phyloP scores from a whole-genome alignment of 2,329 filamentous ascomycete genomes.

The Talaromyces verruculosus region DNA sequence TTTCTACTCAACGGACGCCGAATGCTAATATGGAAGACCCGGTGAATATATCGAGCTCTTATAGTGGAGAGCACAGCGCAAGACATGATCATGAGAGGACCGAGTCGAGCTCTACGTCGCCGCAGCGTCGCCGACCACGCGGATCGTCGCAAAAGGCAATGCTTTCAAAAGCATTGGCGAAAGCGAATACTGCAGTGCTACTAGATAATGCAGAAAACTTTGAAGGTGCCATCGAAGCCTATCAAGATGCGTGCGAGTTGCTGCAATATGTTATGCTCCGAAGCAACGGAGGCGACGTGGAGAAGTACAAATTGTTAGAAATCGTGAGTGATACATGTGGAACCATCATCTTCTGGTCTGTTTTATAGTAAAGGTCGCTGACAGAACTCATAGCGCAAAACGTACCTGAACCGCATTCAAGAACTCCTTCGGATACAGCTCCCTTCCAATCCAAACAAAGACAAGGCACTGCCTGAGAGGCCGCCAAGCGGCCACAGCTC shows the following conservation, averaged over 20 bases:
- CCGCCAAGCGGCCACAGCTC: conserved; percentile 56
- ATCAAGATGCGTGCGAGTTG: conserved; percentile 84
- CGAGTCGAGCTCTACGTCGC: conserved; percentile 30
- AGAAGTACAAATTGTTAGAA: conserved; percentile 77
- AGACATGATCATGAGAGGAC: conserved; percentile 26
- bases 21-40: conserved; percentile 17
- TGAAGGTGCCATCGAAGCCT: conserved; percentile 84
- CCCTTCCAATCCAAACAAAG: conserved; percentile 51
- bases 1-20: neutral
- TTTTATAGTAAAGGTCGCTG: conserved; percentile 16
- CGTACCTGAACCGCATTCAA: conserved; percentile 85
- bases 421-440: conserved; percentile 73
- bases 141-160: conserved; percentile 85
- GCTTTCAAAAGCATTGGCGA: conserved; percentile 91
- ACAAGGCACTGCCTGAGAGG: conserved; percentile 74
- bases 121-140: conserved; percentile 34
- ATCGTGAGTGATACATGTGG: conserved; percentile 65
- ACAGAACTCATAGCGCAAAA: conserved; percentile 63
- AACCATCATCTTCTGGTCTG: neutral
- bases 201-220: conserved; percentile 96
- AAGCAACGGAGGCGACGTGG: conserved; percentile 82
- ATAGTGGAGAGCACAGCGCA: conserved; percentile 24
- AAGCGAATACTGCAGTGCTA: conserved; percentile 92
- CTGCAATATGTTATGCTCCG: conserved; percentile 83
- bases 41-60: conserved; percentile 16